Percentiles rank a stretch among this genome's conserved stretches.
These are phyloP conservation scores for Evansstolkia leycettana DNA, from an alignment of 495 filamentous ascomycete genomes.

Conservation along the genomic window DNA sequence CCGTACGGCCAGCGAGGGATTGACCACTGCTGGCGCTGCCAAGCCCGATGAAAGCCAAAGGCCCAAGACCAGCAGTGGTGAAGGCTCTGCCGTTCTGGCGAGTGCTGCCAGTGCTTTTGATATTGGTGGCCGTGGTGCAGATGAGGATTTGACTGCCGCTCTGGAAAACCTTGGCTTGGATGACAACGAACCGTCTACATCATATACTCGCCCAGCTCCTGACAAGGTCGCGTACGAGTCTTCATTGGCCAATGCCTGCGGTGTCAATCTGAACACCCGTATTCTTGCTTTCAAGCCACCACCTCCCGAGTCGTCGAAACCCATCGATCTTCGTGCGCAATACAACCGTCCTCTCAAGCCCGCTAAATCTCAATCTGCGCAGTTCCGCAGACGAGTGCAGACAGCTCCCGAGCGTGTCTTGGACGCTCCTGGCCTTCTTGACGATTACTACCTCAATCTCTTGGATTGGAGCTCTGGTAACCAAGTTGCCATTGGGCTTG, in stretches of 20 bases:
- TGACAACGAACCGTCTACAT: slow-evolving; percentile 39
- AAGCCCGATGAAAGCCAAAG: slow-evolving; percentile 65
- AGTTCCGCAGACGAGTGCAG: slow-evolving; percentile 80
- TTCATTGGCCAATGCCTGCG: slow-evolving; percentile 81
- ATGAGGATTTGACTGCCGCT: slow-evolving; percentile 67
- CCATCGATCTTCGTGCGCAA: slow-evolving; percentile 90
- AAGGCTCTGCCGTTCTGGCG: slow-evolving; percentile 61
- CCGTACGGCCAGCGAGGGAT: slow-evolving; percentile 74
- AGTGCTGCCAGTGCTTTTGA: slow-evolving; percentile 55
- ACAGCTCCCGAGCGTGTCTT: slow-evolving; percentile 94
- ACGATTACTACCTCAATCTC: slow-evolving; percentile 98
- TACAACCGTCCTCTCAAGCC: slow-evolving; percentile 94
- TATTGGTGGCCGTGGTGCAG: slow-evolving; percentile 46
- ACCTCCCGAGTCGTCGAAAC: slow-evolving; percentile 90
- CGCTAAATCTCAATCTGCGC: slow-evolving; percentile 56
- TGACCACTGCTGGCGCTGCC: slow-evolving; percentile 64
- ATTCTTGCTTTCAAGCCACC: slow-evolving; percentile 99
- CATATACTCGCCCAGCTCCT: slow-evolving; percentile 67
- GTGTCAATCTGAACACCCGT: slow-evolving; percentile 81
- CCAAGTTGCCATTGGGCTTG: slow-evolving; percentile 94
- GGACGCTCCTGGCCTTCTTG: slow-evolving; percentile 90
- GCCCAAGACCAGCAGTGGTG: slow-evolving; percentile 53
- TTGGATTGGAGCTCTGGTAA: slow-evolving; percentile 96
- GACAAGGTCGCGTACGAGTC: slow-evolving; percentile 87
- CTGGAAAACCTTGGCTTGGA: slow-evolving; percentile 67